Percentiles rank a stretch among this genome's conserved stretches.
Conservation (phyloP, 768 basidiomycete species). For the Phylloporus rhodoxanthus region DNA sequence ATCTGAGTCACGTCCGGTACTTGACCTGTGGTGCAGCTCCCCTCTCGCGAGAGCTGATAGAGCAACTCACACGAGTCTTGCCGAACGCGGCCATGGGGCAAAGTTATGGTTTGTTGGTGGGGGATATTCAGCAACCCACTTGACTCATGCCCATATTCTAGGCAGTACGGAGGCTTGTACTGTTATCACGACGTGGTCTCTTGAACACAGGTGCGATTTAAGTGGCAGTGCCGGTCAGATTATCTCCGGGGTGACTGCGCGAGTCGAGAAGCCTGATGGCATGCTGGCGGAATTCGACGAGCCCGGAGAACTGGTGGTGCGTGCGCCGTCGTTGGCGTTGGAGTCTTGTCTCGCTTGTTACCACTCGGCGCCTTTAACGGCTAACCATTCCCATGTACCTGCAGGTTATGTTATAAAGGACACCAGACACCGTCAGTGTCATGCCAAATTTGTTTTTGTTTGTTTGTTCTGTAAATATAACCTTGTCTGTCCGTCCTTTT, state of each 20-base stretch:
- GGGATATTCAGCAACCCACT: background rate
- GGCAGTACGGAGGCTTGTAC: slow-evolving; percentile 64
- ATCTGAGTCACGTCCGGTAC: slow-evolving; percentile 36
- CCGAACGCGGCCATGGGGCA: slow-evolving; percentile 54
- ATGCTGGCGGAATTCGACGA: slow-evolving; percentile 51
- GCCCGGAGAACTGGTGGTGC: slow-evolving; percentile 56
- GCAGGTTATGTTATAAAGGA: too few relatives aligned
- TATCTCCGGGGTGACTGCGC: slow-evolving; percentile 50
- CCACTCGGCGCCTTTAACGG: too few relatives aligned
- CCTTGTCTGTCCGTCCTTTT: too few relatives aligned
- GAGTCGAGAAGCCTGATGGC: slow-evolving; percentile 55
- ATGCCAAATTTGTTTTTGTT: too few relatives aligned
- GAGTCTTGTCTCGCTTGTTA: too few relatives aligned
- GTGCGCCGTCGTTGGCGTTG: slow-evolving; percentile 54
- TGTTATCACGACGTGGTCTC: slow-evolving; percentile 43
- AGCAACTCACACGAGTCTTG: slow-evolving; percentile 39
- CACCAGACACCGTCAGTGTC: too few relatives aligned
- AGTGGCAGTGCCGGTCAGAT: slow-evolving; percentile 55
- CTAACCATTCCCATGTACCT: too few relatives aligned
- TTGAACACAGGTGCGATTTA: slow-evolving; percentile 39
- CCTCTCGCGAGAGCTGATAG: slow-evolving; percentile 45
- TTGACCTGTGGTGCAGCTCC: slow-evolving; percentile 52
- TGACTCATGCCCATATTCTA: slow-evolving; percentile 13
- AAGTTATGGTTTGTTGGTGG: slow-evolving; percentile 44
- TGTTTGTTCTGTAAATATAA: too few relatives aligned